A percentile compares a stretch with the other conserved stretches of the same genome.
Conservation (phyloP, 768 basidiomycete species). For the Sporobolomyces roseus region DNA sequence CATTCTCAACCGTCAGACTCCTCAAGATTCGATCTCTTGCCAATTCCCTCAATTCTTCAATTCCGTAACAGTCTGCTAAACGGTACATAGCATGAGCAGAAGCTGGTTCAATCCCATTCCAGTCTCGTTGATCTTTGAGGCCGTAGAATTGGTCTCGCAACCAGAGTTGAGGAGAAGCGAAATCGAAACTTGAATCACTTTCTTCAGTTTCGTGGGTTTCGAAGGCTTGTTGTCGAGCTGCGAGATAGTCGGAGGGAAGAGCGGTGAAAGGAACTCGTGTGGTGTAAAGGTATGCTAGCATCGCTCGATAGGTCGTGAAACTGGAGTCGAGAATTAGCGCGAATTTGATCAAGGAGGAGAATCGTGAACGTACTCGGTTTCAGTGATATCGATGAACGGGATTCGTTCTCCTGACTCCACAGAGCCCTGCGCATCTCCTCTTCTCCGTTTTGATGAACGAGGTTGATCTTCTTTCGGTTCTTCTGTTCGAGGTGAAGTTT, state of each 20-base stretch:
- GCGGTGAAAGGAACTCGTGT: not conserved
- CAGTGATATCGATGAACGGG: not conserved
- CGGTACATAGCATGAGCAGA: constrained; percentile 7
- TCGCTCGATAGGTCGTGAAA: constrained; percentile 1
- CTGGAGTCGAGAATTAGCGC: not conserved
- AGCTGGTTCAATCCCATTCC: not conserved
- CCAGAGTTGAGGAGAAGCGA: not conserved
- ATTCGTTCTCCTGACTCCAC: no score
- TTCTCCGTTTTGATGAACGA: no score
- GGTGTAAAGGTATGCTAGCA: constrained; percentile 4
- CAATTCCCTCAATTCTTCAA: not conserved
- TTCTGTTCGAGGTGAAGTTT: no score
- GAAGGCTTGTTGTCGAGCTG: not conserved
- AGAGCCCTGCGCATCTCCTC: no score
- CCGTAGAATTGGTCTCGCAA: not conserved
- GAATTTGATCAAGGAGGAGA: not conserved
- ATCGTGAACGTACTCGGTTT: not conserved
- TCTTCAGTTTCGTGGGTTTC: no score
- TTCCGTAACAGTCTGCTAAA: constrained; percentile 6
- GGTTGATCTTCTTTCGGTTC: no score
- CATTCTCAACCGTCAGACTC: constrained; percentile 14
- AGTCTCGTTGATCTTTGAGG: not conserved
- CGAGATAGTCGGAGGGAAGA: not conserved
- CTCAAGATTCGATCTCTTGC: not conserved
- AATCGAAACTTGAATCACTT: no score